A percentile compares a stretch with the other conserved stretches of the same genome.
These are phyloP conservation scores for Neocucurbitaria cava DNA, from an alignment of 2,329 filamentous ascomycete species.

Conservation along the genomic window DNA sequence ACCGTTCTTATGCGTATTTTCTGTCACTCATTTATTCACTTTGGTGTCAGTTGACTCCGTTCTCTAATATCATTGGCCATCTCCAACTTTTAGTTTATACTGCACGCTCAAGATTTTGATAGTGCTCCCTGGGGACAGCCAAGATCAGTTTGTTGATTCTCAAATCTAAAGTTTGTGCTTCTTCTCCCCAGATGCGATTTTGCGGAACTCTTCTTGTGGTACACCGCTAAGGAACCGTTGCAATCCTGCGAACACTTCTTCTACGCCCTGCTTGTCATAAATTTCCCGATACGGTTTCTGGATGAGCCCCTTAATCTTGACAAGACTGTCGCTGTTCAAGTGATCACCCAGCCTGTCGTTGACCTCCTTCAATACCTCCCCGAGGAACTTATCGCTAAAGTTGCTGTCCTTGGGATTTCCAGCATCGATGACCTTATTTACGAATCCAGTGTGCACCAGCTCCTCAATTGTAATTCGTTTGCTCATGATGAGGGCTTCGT, in stretches of 20 bases:
- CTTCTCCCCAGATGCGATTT: constrained; percentile 86
- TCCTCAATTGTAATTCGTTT: constrained; percentile 76
- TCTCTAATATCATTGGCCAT: no score
- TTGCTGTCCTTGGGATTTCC: constrained; percentile 63
- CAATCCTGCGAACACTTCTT: constrained; percentile 85
- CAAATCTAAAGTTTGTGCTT: constrained; percentile 80
- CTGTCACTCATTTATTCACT: no score
- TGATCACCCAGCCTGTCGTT: constrained; percentile 81
- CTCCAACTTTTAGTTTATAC: no score
- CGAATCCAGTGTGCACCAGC: constrained; percentile 77
- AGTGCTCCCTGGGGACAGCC: no score
- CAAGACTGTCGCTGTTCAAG: constrained; percentile 77
- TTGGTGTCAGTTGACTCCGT: no score
- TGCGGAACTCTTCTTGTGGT: constrained; percentile 87
- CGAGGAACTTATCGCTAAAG: constrained; percentile 66
- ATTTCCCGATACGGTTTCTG: constrained; percentile 73
- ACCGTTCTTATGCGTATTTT: neutral
- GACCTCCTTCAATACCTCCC: constrained; percentile 77
- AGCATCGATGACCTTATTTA: constrained; percentile 79
- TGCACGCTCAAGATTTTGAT: no score
- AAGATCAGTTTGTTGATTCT: neutral
- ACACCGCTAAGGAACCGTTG: constrained; percentile 80
- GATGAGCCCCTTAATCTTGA: constrained; percentile 86
- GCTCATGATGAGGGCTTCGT: constrained; percentile 93
- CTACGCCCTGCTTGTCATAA: constrained; percentile 77